Evolutionary conservation across 2,329 filamentous ascomycete species (phyloP), one percentile per base, ranked within the genome.

Genomic region (Exophiala mesophila): DNA sequence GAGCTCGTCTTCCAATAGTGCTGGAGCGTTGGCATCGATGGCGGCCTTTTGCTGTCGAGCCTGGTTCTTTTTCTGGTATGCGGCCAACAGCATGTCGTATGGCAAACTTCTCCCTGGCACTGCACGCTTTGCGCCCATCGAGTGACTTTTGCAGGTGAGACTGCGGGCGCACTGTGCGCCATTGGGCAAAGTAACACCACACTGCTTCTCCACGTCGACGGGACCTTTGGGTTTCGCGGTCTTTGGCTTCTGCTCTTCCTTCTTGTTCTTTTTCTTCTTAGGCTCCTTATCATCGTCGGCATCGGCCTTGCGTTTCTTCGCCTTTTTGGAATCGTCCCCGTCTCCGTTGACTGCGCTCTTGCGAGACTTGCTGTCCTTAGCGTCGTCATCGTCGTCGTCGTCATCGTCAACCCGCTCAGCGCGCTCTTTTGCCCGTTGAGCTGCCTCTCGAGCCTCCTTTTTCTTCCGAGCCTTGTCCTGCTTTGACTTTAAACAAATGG

Each of bases 11-110:
- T 57, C 55, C 9, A 48, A 47, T 3, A 56, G 39, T 17, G 50
- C 90, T 2, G 88, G 89, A 1, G 89, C 89, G 62, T 94, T 94
- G 42, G 92, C 90, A 62, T 97, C 89, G 54, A 98, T 84, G 26
- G 89, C 88, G 24, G 89, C 89, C 69, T 96, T 87, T 65, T 97
- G 92, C 69, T 95, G 87, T 60, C 95, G 94, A 16, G 92, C 92
- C 64, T 97, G 92, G 58, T 98, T 98, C 73, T 96, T 97, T 75
- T 97, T 96, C 64, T 92, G 86, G 59, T 92, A 92, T 5, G 84
- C 83, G 10, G 85, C 82, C 26, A 96, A 74, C 28, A 96, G 71
- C 83, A 94, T 92, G 63, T 95, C 88, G 59, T 96, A 96, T 1
- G 89, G 89, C 46, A 94, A 68, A 32, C 85, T 92, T 48, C 89